Evolutionary conservation across 225 moss, liverwort and hornwort species (phyloP).

Genomic region (Bryoerythrophyllum caledonicum): DNA sequence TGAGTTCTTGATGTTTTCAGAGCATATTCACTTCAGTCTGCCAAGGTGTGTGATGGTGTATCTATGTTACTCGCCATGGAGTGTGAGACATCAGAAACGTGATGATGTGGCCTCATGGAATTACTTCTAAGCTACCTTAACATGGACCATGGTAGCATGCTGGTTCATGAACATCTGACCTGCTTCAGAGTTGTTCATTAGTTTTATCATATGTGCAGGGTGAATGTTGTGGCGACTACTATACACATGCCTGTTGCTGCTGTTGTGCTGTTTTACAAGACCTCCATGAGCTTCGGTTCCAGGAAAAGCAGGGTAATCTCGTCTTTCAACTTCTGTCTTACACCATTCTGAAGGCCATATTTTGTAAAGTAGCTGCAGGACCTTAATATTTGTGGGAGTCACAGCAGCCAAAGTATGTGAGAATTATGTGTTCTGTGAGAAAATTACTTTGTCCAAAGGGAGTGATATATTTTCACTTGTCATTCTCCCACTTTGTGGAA

Average conservation of each 20-base stretch:
- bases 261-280: conserved; percentile 60
- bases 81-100: too few species aligned
- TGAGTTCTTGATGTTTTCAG: too few species aligned
- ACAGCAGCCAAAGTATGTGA: too few species aligned
- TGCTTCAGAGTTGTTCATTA: neutral
- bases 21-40: too few species aligned
- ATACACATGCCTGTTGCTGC: conserved; percentile 51
- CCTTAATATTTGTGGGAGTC: too few species aligned
- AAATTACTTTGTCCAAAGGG: too few species aligned
- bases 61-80: too few species aligned
- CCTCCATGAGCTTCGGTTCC: conserved; percentile 42
- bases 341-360: neutral
- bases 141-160: neutral
- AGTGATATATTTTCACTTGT: too few species aligned
- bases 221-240: conserved; percentile 48
- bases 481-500: too few species aligned
- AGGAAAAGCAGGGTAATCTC: conserved; percentile 42
- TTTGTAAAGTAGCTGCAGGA: neutral
- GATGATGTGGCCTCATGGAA: neutral
- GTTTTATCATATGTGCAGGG: conserved; percentile 34
- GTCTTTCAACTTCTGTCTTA: neutral
- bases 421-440: too few species aligned
- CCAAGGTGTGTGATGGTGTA: neutral
- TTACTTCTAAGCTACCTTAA: too few species aligned
- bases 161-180: neutral